Evolutionary conservation across 148 eudicot genomes (phyloP), one percentile per base, ranked within the genome.

Genomic region (Vaccinium darrowii): DNA sequence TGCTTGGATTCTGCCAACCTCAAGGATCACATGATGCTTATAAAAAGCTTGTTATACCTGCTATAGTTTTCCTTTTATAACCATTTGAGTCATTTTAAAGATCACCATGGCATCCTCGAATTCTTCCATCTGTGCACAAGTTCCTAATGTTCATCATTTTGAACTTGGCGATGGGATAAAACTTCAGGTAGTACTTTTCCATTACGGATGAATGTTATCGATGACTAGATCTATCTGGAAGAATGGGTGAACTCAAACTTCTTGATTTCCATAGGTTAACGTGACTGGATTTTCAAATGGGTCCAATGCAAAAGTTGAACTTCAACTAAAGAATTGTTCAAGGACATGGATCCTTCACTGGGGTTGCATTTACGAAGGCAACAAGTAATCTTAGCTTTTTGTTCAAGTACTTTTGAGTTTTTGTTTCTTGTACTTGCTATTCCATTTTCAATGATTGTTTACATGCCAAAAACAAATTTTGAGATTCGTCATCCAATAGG

Each of bases 261-360:
- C 50, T 78, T 12, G 76, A 65, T 79, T 15, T 27, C 21, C 23
- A 18, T 19, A 84, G 86, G 82, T 84, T 84, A 67, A 67, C 5
- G 82, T 67, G 80, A 58, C 77, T 53, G 78, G 82, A 50, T 84
- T 84, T 84, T 30, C 76, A 36, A 79, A 69, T 79, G 82, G 86
- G 16, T 49, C 51, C 51, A 27, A 79, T 84, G 86, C 86, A 79
- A 84, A 84, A 84, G 86, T 84, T 14, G 82, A 84, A 21, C 58
- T 84, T 79, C 82, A 78, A 78, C 83, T 84, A 5, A 79, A 79
- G 53, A 84, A 84, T 49, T 39, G 77, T 56, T 78, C 82, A 3
- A 79, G 82, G 52, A 69, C 86, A 5, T 84, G 83, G 86, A 71
- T 84, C 80, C 83, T 84, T 56, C 86, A 84, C 79, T 84, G 86